phyloP scores from a whole-genome alignment of 257 asterid genomes.

The Salvia hispanica region DNA sequence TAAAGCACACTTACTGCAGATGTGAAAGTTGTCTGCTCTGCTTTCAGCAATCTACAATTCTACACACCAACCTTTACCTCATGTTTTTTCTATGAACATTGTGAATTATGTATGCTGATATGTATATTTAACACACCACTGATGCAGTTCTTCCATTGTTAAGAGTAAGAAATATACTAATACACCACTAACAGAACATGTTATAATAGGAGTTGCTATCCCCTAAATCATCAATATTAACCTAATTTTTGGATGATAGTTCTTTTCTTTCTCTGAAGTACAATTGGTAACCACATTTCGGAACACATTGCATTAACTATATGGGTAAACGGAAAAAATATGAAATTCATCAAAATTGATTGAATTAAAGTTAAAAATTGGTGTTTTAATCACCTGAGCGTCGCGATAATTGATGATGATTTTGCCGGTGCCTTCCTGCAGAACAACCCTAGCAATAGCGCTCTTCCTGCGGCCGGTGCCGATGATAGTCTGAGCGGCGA shows the following conservation, averaged over 20 bases:
- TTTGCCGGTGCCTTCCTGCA: slow-evolving; percentile 89
- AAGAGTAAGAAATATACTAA: too few relatives aligned
- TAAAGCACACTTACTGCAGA: not conserved
- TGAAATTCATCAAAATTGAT: too few relatives aligned
- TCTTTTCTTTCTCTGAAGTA: too few relatives aligned
- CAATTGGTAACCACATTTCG: too few relatives aligned
- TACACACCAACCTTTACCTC: not conserved
- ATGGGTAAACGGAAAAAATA: not conserved
- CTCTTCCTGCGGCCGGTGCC: slow-evolving; percentile 94
- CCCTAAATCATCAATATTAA: too few relatives aligned
- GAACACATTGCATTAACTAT: not conserved
- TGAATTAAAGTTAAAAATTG: not conserved
- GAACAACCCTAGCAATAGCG: slow-evolving; percentile 95
- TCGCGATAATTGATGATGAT: slow-evolving; percentile 85
- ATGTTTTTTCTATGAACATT: not conserved
- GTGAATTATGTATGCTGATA: not conserved
- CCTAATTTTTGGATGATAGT: too few relatives aligned
- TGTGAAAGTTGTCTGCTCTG: not conserved
- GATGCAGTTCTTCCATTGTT: too few relatives aligned
- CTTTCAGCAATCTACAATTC: too few relatives aligned
- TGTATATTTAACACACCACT: too few relatives aligned
- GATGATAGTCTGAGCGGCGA: slow-evolving; percentile 80
- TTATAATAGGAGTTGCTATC: too few relatives aligned
- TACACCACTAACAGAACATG: too few relatives aligned
- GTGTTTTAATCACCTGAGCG: slow-evolving; percentile 56